Evolutionary conservation across 352 stramenopile species (phyloP), one percentile per base, ranked within the genome.

Genomic region (Phytophthora parvispora): DNA sequence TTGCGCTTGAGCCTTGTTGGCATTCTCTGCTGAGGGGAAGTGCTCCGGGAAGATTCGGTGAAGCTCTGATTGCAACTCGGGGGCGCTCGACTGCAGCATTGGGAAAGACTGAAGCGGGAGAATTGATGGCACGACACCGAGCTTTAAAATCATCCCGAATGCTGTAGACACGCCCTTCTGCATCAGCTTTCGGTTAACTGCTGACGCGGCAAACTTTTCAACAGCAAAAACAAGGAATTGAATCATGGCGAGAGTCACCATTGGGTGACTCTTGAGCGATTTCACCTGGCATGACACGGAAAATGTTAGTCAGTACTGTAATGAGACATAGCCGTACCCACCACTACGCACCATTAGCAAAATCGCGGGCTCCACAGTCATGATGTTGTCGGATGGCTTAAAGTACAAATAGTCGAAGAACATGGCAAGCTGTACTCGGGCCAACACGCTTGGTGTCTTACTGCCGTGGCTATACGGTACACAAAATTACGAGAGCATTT

Each of bases 341-440:
- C 7, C 12, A 43, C 24, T 38, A 51, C 80, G 42, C 63, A 96
- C 87, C 87, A 96, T 93, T 7, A 96, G 75, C 42, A 96, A 69
- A 62, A 95, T 94, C 0, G 89, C 82, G 38, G 89, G 89, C 52
- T 96, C 89, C 51, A 96, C 81, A 42, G 75, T 85, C 87, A 95
- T 95, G 43, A 96, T 88, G 73, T 90, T 93, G 69, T 95, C 87
- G 5, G 70, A 84, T 8, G 80, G 65, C 54, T 91, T 92, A 63
- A 94, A 96, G 65, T 96, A 94, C 32, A 96, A 65, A 67, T 90
- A 96, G 60, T 96, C 89, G 40, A 96, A 94, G 66, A 95, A 96
- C 84, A 96, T 96, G 15, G 89, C 86, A 45, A 94, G 77, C 56
- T 95, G 86, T 28, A 93, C 87, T 45, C 89, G 84, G 27, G 87